phyloP scores from a whole-genome alignment of 129 eudicot species.

The Saposhnikovia divaricata region DNA sequence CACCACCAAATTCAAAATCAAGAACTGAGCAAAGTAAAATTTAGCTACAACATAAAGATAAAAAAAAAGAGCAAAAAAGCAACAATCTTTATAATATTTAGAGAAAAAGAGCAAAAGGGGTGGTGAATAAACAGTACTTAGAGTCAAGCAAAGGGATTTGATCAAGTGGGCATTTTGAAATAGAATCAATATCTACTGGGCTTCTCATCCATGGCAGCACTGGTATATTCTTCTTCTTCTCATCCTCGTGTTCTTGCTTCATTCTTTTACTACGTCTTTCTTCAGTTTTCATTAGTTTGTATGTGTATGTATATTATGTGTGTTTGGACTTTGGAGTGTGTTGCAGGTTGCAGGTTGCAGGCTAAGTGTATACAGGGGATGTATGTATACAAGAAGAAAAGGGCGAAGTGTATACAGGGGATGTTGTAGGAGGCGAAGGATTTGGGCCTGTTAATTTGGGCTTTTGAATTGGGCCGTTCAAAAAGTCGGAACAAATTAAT shows the following conservation, averaged over 20 bases:
- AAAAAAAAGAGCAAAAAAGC: neutral
- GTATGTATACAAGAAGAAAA: neutral
- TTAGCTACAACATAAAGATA: neutral
- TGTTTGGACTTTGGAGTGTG: neutral
- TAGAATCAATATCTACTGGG: constrained; percentile 36
- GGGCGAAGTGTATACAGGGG: neutral
- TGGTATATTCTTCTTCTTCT: constrained; percentile 28
- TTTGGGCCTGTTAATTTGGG: too few species aligned
- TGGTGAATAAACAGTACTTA: neutral
- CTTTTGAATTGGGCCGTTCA: too few species aligned
- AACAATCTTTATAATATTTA: neutral
- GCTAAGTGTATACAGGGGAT: neutral
- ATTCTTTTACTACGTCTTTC: neutral
- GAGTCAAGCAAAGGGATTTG: neutral
- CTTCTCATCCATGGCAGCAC: constrained; percentile 79
- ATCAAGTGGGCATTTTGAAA: neutral
- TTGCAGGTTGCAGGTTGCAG: neutral
- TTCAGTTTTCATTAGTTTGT: neutral
- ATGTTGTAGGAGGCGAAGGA: too few species aligned
- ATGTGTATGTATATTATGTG: neutral
- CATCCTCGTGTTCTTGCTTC: constrained; percentile 17
- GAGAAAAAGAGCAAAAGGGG: neutral
- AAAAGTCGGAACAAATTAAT: too few species aligned
- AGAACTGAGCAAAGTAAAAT: neutral
- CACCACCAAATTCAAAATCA: neutral